Evolutionary conservation across 2,329 filamentous ascomycete genomes (phyloP).

Genomic region (Neodidymelliopsis sp.): DNA sequence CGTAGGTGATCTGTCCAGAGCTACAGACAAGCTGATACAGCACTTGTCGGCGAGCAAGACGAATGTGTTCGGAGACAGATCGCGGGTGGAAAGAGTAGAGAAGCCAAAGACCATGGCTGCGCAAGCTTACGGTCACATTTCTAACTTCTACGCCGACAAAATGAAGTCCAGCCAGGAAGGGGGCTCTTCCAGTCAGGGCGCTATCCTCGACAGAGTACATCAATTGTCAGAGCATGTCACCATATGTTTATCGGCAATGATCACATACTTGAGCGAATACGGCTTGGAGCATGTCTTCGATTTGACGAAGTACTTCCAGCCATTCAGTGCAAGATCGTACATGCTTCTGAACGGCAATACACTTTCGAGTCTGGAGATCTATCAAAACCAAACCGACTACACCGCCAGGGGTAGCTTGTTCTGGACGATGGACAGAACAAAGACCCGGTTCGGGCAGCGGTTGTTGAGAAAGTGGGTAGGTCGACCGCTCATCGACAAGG

Average conservation of each 20-base stretch:
- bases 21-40: conserved; percentile 89
- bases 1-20: conserved; percentile 86
- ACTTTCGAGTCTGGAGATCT: conserved; percentile 91
- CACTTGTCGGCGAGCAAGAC: conserved; percentile 87
- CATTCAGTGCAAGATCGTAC: conserved; percentile 90
- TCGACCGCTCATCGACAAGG: conserved; percentile 80
- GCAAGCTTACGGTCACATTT: conserved; percentile 86
- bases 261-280: conserved; percentile 89
- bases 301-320: conserved; percentile 95
- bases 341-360: conserved; percentile 98
- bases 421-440: conserved; percentile 93
- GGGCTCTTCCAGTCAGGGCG: conserved; percentile 53
- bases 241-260: conserved; percentile 95
- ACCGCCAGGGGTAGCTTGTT: conserved; percentile 86
- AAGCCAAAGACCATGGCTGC: conserved; percentile 83
- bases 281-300: conserved; percentile 95
- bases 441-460: conserved; percentile 86
- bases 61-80: conserved; percentile 91
- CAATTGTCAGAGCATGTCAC: conserved; percentile 85
- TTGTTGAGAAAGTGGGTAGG: conserved; percentile 95
- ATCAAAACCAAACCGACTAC: conserved; percentile 91
- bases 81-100: conserved; percentile 80
- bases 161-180: conserved; percentile 62
- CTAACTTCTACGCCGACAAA: conserved; percentile 90
- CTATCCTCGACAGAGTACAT: conserved; percentile 84